phyloP scores from a whole-genome alignment of 495 filamentous ascomycete genomes.

The Tuber calosporum region DNA sequence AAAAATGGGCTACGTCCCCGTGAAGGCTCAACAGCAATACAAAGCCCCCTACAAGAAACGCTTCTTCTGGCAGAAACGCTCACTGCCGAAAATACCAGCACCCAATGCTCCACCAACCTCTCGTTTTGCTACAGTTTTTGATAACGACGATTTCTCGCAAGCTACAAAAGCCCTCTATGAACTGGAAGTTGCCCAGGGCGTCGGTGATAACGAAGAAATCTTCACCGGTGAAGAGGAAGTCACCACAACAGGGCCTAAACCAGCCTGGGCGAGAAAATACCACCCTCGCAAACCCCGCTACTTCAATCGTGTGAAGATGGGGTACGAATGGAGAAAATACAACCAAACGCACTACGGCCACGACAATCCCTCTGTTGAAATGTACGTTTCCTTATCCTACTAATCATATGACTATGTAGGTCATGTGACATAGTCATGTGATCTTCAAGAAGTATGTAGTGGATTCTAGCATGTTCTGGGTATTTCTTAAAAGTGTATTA shows the following conservation, averaged over 20 bases:
- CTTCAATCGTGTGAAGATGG: constrained; percentile 98
- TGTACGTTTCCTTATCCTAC: too few relatives aligned
- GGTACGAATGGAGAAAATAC: constrained; percentile 99
- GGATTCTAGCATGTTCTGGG: too few relatives aligned
- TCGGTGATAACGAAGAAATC: constrained; percentile 92
- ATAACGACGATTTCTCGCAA: constrained; percentile 79
- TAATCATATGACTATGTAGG: too few relatives aligned
- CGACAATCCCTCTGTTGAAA: constrained; percentile 96
- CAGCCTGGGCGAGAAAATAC: constrained; percentile 83
- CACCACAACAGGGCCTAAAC: constrained; percentile 51
- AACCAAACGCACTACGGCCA: constrained; percentile 99
- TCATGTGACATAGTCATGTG: too few relatives aligned
- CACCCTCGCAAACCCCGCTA: constrained; percentile 89
- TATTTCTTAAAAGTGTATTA: too few relatives aligned
- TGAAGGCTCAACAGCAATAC: constrained; percentile 51
- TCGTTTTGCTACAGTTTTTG: constrained; percentile 62
- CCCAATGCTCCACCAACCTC: constrained; percentile 50
- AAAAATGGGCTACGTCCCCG: constrained; percentile 63
- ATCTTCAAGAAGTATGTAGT: too few relatives aligned
- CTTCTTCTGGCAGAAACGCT: constrained; percentile 39
- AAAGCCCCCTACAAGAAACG: constrained; percentile 46
- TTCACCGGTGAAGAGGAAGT: constrained; percentile 87
- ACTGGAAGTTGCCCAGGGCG: constrained; percentile 82
- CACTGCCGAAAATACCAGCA: constrained; percentile 18
- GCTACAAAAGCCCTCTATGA: constrained; percentile 89